phyloP scores from a whole-genome alignment of 495 filamentous ascomycete genomes.

The Daldinia bambusicola region DNA sequence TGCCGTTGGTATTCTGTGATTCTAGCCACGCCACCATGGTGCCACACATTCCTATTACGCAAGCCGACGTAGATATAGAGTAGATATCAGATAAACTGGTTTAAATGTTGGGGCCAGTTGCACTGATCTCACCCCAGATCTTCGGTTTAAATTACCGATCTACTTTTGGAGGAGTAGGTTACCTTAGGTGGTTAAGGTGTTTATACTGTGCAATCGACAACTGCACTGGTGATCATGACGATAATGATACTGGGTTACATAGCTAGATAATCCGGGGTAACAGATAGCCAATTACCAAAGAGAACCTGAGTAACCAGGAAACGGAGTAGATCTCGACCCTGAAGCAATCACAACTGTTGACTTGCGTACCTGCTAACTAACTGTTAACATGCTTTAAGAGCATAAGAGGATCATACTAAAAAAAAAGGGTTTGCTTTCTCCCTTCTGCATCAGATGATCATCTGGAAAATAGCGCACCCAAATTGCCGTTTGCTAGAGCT shows the following conservation, averaged over 20 bases:
- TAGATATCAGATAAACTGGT: slow-evolving; percentile 12
- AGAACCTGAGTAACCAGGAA: neutral
- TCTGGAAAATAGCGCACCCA: slow-evolving; percentile 28
- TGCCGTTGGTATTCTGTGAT: slow-evolving; percentile 8
- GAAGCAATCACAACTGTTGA: no score
- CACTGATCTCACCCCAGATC: slow-evolving; percentile 38
- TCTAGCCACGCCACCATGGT: slow-evolving; percentile 19
- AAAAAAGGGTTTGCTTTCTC: slow-evolving; percentile 24
- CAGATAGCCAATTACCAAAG: neutral
- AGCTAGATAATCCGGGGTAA: slow-evolving; percentile 9
- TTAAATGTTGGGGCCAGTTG: slow-evolving; percentile 5
- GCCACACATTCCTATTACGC: slow-evolving; percentile 20
- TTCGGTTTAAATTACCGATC: slow-evolving; percentile 41
- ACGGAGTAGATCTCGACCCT: slow-evolving; percentile 9
- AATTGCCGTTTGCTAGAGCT: slow-evolving; percentile 21
- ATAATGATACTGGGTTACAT: neutral
- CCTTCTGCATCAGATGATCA: slow-evolving; percentile 32
- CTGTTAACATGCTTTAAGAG: slow-evolving; percentile 26
- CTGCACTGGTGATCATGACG: slow-evolving; percentile 5
- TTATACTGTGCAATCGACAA: slow-evolving; percentile 11
- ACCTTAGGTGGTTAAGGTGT: slow-evolving; percentile 6
- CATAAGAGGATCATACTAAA: slow-evolving; percentile 12
- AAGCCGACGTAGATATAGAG: neutral
- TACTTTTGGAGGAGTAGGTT: slow-evolving; percentile 27
- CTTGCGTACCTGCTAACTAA: neutral